A percentile compares a stretch with the other conserved stretches of the same genome.
These are phyloP conservation scores for Candida tropicalis DNA, from an alignment of 1,139 yeast species.

Conservation along the genomic window DNA sequence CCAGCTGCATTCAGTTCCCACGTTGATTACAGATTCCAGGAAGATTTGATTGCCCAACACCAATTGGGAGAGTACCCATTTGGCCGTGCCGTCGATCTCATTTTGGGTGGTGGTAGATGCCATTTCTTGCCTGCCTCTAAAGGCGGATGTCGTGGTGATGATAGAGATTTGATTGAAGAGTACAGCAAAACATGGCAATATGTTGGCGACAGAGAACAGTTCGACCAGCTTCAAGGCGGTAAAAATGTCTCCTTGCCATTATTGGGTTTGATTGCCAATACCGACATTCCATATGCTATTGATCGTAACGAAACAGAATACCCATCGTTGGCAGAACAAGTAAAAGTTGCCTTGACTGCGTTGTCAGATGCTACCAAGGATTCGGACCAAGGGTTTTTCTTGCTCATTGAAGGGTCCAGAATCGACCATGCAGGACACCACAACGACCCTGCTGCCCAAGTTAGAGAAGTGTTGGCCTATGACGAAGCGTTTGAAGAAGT, in stretches of 20 bases:
- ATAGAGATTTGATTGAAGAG: conserved; percentile 60
- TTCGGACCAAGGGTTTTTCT: conserved; percentile 80
- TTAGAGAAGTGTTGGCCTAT: conserved; percentile 54
- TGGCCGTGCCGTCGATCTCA: conserved; percentile 75
- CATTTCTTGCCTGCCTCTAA: conserved; percentile 56
- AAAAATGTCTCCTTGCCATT: conserved; percentile 69
- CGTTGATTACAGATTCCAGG: conserved; percentile 69
- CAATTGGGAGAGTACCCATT: conserved; percentile 74
- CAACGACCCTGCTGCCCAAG: conserved; percentile 64
- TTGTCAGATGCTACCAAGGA: conserved; percentile 65
- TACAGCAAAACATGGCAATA: conserved; percentile 64
- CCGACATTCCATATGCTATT: conserved; percentile 77
- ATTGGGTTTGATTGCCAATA: conserved; percentile 67
- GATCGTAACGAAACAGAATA: conserved; percentile 60
- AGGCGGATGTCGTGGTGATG: conserved; percentile 73
- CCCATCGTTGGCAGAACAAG: conserved; percentile 78
- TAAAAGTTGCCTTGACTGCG: conserved; percentile 68
- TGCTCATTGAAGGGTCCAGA: conserved; percentile 84
- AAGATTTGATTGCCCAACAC: conserved; percentile 82
- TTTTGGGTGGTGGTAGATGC: conserved; percentile 90
- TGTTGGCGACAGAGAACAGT: conserved; percentile 57
- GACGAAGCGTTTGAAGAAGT: conserved; percentile 77
- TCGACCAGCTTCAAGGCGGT: conserved; percentile 54
- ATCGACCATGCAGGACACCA: conserved; percentile 92
- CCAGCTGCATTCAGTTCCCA: conserved; percentile 89